Evolutionary conservation across 768 basidiomycete genomes (phyloP), one percentile per base, ranked within the genome.

Genomic region (Lactarius pseudohatsudake): DNA sequence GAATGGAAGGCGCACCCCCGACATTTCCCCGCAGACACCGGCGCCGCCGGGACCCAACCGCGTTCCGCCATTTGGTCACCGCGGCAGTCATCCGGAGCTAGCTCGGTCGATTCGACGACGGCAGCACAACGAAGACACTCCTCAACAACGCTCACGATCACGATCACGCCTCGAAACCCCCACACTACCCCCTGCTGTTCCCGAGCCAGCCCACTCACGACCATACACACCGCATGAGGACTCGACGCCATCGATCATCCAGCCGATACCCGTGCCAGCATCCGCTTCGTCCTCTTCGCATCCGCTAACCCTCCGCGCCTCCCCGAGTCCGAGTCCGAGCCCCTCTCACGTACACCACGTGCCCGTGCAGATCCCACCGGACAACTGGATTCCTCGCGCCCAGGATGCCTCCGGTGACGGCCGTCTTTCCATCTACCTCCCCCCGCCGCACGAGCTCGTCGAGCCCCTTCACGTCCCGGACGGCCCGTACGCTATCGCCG

Each of bases 301-400:
- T 0, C 64, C 30, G 13, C 3, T 58, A 2, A 38, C 55, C 5
- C 22, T 66, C 13, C 62, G 45, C 22, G 18, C 53, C 43, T 59
- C 62, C 4, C 58, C 66, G 26, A 67, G 43, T 28, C 50, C 47
- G 32, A 59, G 57, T 20, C 62, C 66, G 13, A 64, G 28, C 18
- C 47, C 43, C 36, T 53, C 61, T 16, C 61, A 57, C 34, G 20
- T 64, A 41, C 62, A n/a, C 26, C 69, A 65, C 47, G 47, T 45
- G 2, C 55, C 67, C 15, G 45, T 69, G 41, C 68, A 64, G 53
- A 64, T 65, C 7, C 69, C 68, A 1, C 70, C 68, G 2, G 70
- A 71, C 38, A 65, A 63, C 45, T 71, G 68, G 68, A 71, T 71
- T 16, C 70, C 70, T 0, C 64, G 30, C 43, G 68, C 68, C 5